phyloP scores from a whole-genome alignment of 305 asterid genomes.

The Solanum chacoense region DNA sequence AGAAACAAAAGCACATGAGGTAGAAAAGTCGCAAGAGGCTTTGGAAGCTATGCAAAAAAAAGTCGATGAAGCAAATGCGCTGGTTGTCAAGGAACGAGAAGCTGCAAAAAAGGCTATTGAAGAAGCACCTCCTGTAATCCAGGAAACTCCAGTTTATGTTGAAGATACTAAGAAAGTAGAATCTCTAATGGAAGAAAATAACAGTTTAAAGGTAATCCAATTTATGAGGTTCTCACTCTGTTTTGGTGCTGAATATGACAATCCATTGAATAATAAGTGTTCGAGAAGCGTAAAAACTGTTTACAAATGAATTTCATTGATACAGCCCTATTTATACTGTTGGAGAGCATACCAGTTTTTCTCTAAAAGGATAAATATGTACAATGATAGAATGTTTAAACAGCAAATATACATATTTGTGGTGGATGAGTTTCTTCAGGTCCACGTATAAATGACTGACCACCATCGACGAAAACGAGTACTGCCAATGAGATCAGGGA shows the following conservation, averaged over 20 bases:
- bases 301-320: not conserved
- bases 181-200: conserved; percentile 60
- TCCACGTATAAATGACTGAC: not conserved
- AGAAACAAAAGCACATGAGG: conserved; percentile 77
- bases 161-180: conserved; percentile 85
- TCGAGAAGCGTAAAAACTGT: not conserved
- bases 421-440: not conserved
- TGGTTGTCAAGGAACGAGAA: conserved; percentile 64
- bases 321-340: not conserved
- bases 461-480: not conserved
- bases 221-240: not conserved
- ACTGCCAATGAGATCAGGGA: not conserved
- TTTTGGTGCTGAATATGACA: not conserved
- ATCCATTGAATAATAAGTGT: not conserved
- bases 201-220: conserved; percentile 53
- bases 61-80: conserved; percentile 67
- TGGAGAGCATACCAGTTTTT: not conserved
- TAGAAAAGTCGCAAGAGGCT: conserved; percentile 51
- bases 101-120: conserved; percentile 87
- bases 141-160: conserved; percentile 78
- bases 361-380: not conserved
- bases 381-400: not conserved
- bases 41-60: conserved; percentile 70
- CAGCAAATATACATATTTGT: not conserved
- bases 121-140: conserved; percentile 91